Percentiles rank a stretch among this genome's conserved stretches.
These are phyloP conservation scores for Blepharisma stoltei DNA, from an alignment of 73 alveolate genomes.

Conservation along the genomic window DNA sequence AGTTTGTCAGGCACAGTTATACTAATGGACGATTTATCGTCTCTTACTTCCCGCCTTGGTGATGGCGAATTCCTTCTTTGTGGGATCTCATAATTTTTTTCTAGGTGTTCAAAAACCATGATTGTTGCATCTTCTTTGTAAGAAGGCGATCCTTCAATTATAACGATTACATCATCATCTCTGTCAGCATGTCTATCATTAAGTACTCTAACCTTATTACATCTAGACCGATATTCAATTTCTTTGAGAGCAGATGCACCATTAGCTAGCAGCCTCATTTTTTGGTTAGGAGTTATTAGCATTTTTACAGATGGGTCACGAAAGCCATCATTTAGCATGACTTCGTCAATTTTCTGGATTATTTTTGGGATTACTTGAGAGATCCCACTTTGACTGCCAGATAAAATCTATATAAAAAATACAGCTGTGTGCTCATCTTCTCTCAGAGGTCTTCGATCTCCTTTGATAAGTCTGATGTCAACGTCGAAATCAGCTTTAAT, in stretches of 20 bases:
- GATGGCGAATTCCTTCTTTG: neutral
- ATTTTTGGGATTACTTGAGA: neutral
- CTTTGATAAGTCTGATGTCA: slow-evolving; percentile 19
- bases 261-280: too few species aligned
- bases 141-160: neutral
- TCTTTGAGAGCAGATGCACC: too few species aligned
- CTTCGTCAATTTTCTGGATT: neutral
- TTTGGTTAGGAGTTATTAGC: too few species aligned
- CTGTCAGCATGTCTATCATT: neutral
- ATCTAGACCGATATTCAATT: too few species aligned
- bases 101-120: neutral
- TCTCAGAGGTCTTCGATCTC: neutral
- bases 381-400: neutral
- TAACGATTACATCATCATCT: neutral
- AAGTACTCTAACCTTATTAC: too few species aligned
- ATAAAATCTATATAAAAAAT: neutral
- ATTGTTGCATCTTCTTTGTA: neutral
- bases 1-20: slow-evolving; percentile 24
- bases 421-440: slow-evolving; percentile 17
- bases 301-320: too few species aligned
- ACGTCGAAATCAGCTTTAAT: neutral
- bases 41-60: slow-evolving; percentile 5
- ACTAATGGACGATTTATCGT: neutral
- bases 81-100: neutral
- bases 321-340: too few species aligned